phyloP scores from a whole-genome alignment of 192 early-diverging fungal species.

The Gamsiella multidivaricata region DNA sequence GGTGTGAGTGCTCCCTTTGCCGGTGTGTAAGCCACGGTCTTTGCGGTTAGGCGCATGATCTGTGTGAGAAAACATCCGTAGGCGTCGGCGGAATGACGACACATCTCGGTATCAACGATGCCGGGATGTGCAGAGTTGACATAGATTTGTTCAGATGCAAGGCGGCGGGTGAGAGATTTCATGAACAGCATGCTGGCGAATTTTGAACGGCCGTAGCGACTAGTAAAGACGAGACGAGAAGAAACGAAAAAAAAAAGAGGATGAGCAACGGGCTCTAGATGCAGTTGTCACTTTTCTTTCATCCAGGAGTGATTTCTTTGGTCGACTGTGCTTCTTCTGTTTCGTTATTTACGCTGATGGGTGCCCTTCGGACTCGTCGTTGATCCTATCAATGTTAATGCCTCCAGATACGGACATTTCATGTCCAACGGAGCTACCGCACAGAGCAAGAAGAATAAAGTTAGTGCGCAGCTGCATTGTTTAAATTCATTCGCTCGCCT shows the following conservation, averaged over 20 bases:
- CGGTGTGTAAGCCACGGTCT: slow-evolving; percentile 3
- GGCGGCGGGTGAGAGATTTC: slow-evolving; percentile 44
- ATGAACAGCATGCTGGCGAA: slow-evolving; percentile 62
- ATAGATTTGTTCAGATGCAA: slow-evolving; percentile 28
- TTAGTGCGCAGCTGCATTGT: neutral
- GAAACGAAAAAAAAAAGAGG: neutral
- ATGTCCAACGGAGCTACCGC: slow-evolving; percentile 40
- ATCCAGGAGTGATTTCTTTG: too few relatives aligned
- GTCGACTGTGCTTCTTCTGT: too few relatives aligned
- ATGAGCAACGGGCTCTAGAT: too few relatives aligned
- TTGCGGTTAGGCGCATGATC: neutral
- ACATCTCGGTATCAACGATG: slow-evolving; percentile 56
- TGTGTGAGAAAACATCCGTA: neutral
- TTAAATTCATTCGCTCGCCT: too few relatives aligned
- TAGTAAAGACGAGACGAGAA: too few relatives aligned
- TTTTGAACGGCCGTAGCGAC: slow-evolving; percentile 60
- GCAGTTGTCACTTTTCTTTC: too few relatives aligned
- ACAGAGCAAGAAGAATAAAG: neutral
- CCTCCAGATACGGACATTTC: slow-evolving; percentile 8
- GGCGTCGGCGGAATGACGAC: neutral
- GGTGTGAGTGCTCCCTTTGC: slow-evolving; percentile 58
- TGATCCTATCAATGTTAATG: slow-evolving; percentile 50
- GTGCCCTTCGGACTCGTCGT: slow-evolving; percentile 27
- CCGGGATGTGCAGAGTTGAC: slow-evolving; percentile 31
- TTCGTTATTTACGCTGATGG: slow-evolving; percentile 11